phyloP scores from a whole-genome alignment of 345 rosid species.

The Citrus hindsii region DNA sequence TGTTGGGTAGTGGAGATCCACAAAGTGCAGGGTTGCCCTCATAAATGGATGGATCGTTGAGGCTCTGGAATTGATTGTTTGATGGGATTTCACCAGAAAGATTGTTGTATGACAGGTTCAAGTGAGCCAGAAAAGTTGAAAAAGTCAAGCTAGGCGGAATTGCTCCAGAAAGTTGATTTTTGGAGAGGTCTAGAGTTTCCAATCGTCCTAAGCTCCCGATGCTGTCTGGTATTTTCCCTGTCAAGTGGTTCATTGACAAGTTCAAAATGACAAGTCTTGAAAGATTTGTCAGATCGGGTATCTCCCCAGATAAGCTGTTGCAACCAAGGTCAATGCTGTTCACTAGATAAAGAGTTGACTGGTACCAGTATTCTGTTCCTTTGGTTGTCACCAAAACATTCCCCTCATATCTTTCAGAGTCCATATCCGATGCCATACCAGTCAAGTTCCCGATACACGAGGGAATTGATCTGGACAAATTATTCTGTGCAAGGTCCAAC shows the following conservation, averaged over 20 bases:
- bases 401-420: not conserved
- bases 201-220: not conserved
- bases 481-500: conserved; percentile 12
- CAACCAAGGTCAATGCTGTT: conserved; percentile 12
- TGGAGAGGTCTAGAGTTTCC: conserved; percentile 20
- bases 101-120: conserved; percentile 25
- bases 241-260: conserved; percentile 17
- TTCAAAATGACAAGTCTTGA: conserved; percentile 9
- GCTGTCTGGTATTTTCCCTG: conserved; percentile 8
- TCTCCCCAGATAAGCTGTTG: conserved; percentile 9
- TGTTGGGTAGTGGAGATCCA: conserved; percentile 9
- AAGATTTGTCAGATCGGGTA: conserved; percentile 10
- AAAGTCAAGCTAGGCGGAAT: conserved; percentile 13
- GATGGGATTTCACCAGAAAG: conserved; percentile 24
- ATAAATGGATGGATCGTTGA: conserved; percentile 21
- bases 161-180: conserved; percentile 12
- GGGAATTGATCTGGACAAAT: conserved; percentile 11
- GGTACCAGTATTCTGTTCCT: not conserved
- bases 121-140: conserved; percentile 4
- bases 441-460: not conserved
- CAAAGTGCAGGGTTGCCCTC: conserved; percentile 20
- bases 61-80: conserved; percentile 14
- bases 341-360: not conserved
- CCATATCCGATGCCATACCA: not conserved
- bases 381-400: not conserved